Percentiles rank a stretch among this genome's conserved stretches.
Evolutionary conservation across 2,329 filamentous ascomycete species (phyloP).

Genomic region (Apiospora aurea): DNA sequence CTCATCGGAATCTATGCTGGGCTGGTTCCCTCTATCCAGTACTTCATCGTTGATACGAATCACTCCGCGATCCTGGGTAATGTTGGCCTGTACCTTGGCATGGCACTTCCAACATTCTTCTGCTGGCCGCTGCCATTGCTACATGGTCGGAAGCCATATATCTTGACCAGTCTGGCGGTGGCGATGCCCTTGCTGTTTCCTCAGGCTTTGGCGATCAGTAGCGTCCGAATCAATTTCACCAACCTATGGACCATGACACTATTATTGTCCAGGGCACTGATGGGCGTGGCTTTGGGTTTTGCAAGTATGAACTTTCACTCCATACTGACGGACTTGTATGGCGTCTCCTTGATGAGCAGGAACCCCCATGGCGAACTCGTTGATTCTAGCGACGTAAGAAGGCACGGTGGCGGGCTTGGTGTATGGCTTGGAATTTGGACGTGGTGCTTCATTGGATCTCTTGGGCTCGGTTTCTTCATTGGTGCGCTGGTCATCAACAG

Average conservation of each 20-base stretch:
- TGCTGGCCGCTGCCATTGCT: constrained; percentile 78
- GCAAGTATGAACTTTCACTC: constrained; percentile 80
- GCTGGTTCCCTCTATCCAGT: constrained; percentile 80
- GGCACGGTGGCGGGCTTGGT: constrained; percentile 80
- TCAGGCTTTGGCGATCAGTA: constrained; percentile 71
- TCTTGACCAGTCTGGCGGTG: constrained; percentile 71
- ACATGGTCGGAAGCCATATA: constrained; percentile 80
- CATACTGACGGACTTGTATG: constrained; percentile 77
- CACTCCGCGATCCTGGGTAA: constrained; percentile 77
- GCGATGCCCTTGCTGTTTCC: constrained; percentile 78
- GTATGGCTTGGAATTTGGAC: constrained; percentile 82
- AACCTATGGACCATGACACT: constrained; percentile 65
- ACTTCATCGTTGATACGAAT: constrained; percentile 73
- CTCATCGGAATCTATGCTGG: constrained; percentile 80
- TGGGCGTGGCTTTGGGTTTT: constrained; percentile 75
- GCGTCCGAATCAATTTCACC: constrained; percentile 62
- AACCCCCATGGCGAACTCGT: constrained; percentile 77
- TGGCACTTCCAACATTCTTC: constrained; percentile 73
- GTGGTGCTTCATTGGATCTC: constrained; percentile 77
- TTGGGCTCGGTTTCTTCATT: constrained; percentile 74
- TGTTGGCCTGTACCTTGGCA: constrained; percentile 73
- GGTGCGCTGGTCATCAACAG: constrained; percentile 73
- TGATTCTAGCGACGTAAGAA: constrained; percentile 70
- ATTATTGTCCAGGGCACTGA: constrained; percentile 68
- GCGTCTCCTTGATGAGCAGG: constrained; percentile 75